Evolutionary conservation across 2,329 filamentous ascomycete species (phyloP).

Genomic region (Talaromyces albobiverticillius): DNA sequence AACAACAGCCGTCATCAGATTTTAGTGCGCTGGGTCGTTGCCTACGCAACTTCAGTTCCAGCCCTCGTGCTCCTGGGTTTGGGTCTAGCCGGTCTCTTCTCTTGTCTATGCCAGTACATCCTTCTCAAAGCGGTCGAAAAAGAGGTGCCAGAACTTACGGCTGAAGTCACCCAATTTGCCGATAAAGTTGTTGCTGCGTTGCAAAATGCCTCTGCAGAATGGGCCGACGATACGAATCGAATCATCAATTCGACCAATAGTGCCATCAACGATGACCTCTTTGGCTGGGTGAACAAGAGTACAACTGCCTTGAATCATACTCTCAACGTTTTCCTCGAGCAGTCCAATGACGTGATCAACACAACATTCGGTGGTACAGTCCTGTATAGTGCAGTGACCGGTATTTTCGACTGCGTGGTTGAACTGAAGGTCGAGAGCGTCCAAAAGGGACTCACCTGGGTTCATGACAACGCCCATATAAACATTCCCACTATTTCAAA

Average conservation of each 20-base stretch:
- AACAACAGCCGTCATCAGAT: conserved; percentile 62
- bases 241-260: conserved; percentile 63
- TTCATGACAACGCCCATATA: conserved; percentile 80
- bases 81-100: conserved; percentile 75
- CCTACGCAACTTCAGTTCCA: conserved; percentile 80
- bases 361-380: conserved; percentile 77
- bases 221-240: conserved; percentile 73
- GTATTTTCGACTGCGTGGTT: conserved; percentile 83
- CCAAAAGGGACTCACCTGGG: conserved; percentile 89
- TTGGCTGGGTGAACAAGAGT: conserved; percentile 82
- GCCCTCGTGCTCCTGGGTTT: conserved; percentile 85
- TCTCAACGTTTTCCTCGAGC: conserved; percentile 74
- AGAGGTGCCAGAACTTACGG: conserved; percentile 70
- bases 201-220: conserved; percentile 68
- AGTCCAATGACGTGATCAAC: conserved; percentile 72
- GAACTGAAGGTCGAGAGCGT: conserved; percentile 80
- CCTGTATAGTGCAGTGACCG: conserved; percentile 72
- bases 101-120: conserved; percentile 77
- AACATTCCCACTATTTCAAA: conserved; percentile 73
- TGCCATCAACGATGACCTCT: conserved; percentile 78
- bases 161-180: conserved; percentile 75
- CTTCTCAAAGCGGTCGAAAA: conserved; percentile 71
- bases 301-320: conserved; percentile 82
- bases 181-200: conserved; percentile 72
- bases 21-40: conserved; percentile 76